Evolutionary conservation across 1,284 basidiomycete species (phyloP), one percentile per base, ranked within the genome.

Genomic region (Trametes pubescens): DNA sequence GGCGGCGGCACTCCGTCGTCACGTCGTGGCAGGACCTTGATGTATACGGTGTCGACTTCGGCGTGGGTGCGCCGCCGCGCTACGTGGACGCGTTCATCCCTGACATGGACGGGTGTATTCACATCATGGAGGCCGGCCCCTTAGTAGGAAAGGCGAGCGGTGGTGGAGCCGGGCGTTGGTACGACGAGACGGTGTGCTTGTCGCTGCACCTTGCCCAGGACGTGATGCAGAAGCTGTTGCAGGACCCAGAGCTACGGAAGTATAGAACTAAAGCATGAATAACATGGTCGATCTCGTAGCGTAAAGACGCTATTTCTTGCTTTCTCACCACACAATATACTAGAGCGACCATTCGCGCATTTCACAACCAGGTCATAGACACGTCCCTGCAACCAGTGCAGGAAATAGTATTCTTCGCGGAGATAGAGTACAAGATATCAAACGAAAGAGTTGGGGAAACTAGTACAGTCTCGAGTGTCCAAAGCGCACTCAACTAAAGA

Each of bases 81-180:
- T 49, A 49, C 48, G 48, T 49, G 9, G 48, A 49, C 48, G 48
- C 48, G 26, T 49, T 49, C 48, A 49, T 49, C 48, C 48, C 48
- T 10, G 26, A 49, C 48, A 49, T 49, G 56, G 81, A 82, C 51
- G 80, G 80, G 16, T 72, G 78, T 40, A 57, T 81, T 2, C 79
- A 79, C 43, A 61, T 81, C 32, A 78, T 80, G 77, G 80, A 82
- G 57, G 70, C 66, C n/a, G 66, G 51, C 5, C 56, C 59, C n/a
- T 29, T 26, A 16, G 35, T 21, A 16, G n/a, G 14, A 34, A 49
- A 32, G 8, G 13, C 24, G 29, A 11, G 26, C 9, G 48, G 11
- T 2, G 24, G 26, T 14, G 14, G 16, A 26, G 48, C 7, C 29
- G 7, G 26, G 9, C 38, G 34, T 1, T 53, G 51, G 38, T 37